These are phyloP conservation scores for Fusarium torreyae DNA, from an alignment of 2,329 filamentous ascomycete species.

Conservation along the genomic window DNA sequence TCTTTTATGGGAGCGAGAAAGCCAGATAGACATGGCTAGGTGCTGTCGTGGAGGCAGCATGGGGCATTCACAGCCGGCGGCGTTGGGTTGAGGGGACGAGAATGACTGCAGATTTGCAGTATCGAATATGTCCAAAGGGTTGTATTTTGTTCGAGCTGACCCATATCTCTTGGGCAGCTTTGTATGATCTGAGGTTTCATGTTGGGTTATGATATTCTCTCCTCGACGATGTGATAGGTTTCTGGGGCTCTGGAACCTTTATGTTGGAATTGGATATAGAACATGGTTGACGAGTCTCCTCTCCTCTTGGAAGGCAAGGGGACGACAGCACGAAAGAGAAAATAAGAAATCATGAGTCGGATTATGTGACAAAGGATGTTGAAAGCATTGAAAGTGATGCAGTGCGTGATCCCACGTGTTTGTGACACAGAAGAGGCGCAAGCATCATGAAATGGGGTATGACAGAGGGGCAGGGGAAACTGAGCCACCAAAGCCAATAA, in stretches of 20 bases:
- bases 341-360: conserved; percentile 1
- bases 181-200: conserved; percentile 19
- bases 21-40: conserved; percentile 9
- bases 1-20: conserved; percentile 23
- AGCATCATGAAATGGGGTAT: conserved; percentile 18
- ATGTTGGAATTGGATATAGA: conserved; percentile 6
- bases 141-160: conserved; percentile 12
- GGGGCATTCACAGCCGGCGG: conserved; percentile 42
- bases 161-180: conserved; percentile 12
- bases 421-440: conserved; percentile 23
- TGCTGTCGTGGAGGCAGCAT: conserved; percentile 28
- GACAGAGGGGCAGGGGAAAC: conserved; percentile 10
- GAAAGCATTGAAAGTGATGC: background rate
- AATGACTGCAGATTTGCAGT: conserved; percentile 26
- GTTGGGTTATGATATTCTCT: conserved; percentile 17
- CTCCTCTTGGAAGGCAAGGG: background rate
- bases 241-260: background rate
- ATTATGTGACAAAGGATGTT: conserved; percentile 8
- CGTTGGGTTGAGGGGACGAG: conserved; percentile 34
- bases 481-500: conserved; percentile 19
- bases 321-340: background rate
- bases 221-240: conserved; percentile 13
- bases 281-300: background rate
- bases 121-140: conserved; percentile 9
- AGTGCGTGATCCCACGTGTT: conserved; percentile 17